phyloP scores from a whole-genome alignment of 805 yeast genomes.

The Saccharomycopsis sp. region DNA sequence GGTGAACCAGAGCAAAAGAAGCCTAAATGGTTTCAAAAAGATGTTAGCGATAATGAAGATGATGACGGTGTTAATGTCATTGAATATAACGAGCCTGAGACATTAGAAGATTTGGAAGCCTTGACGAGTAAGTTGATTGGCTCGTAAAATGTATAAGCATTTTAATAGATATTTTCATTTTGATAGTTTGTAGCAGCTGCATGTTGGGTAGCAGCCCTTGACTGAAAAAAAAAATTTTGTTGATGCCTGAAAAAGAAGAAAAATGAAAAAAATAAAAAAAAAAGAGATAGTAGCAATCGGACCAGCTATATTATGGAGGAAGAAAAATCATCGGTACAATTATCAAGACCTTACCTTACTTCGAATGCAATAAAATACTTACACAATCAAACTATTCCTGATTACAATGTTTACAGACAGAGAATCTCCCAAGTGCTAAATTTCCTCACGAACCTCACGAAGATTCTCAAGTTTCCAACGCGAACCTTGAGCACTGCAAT shows the following conservation, averaged over 20 bases:
- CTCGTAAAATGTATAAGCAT: no score
- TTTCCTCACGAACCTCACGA: slow-evolving; percentile 46
- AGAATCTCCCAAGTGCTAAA: slow-evolving; percentile 48
- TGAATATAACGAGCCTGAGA: slow-evolving; percentile 83
- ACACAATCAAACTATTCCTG: slow-evolving; percentile 46
- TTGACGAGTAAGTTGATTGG: slow-evolving; percentile 49
- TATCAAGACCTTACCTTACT: slow-evolving; percentile 58
- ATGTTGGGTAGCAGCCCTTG: no score
- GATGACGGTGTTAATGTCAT: slow-evolving; percentile 37
- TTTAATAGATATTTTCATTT: not conserved
- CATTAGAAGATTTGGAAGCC: slow-evolving; percentile 90
- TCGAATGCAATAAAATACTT: slow-evolving; percentile 44
- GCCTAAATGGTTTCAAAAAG: slow-evolving; percentile 29
- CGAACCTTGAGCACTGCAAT: slow-evolving; percentile 63
- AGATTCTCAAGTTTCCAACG: slow-evolving; percentile 57
- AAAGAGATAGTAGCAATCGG: not conserved
- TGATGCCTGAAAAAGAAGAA: not conserved
- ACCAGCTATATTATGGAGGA: not conserved
- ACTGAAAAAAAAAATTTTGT: not conserved
- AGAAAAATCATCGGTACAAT: slow-evolving; percentile 27
- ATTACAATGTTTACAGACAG: slow-evolving; percentile 42
- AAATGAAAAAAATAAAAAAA: not conserved
- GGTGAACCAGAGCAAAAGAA: slow-evolving; percentile 16
- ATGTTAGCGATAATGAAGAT: slow-evolving; percentile 29
- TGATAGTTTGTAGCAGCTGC: not conserved